Evolutionary conservation across 148 eudicot species (phyloP).

Genomic region (Camellia lanceoleosa): DNA sequence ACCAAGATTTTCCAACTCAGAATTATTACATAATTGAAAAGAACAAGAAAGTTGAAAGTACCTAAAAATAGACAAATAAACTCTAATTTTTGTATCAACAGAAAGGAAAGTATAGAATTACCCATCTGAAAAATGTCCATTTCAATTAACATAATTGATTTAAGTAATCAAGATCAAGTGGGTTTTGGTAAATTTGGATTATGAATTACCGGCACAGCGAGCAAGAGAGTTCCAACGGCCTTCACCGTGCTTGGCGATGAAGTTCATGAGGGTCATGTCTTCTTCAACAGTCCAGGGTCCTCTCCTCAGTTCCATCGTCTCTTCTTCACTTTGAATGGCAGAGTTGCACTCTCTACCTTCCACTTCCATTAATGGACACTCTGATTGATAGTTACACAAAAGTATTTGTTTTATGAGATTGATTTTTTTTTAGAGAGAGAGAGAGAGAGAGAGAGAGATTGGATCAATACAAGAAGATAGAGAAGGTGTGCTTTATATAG

Average conservation of each 20-base stretch:
- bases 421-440: slow-evolving; percentile 12
- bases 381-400: slow-evolving; percentile 18
- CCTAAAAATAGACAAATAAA: too few relatives aligned
- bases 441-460: slow-evolving; percentile 3
- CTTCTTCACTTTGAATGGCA: slow-evolving; percentile 26
- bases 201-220: slow-evolving; percentile 61
- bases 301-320: slow-evolving; percentile 50
- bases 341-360: slow-evolving; percentile 6
- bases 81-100: too few relatives aligned
- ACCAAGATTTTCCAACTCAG: background rate
- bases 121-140: background rate
- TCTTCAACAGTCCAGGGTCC: slow-evolving; percentile 98
- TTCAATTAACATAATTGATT: background rate
- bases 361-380: slow-evolving; percentile 30
- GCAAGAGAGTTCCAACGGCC: slow-evolving; percentile 98
- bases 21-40: background rate
- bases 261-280: slow-evolving; percentile 73
- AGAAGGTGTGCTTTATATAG: slow-evolving; percentile 60
- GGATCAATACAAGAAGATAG: slow-evolving; percentile 32
- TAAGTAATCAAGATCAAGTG: background rate
- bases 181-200: background rate
- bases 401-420: slow-evolving; percentile 11
- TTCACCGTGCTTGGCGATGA: slow-evolving; percentile 74
- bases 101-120: background rate
- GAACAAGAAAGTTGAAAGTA: background rate